Evolutionary conservation across 441 rosid genomes (phyloP).

Genomic region (Metrosideros polymorpha): DNA sequence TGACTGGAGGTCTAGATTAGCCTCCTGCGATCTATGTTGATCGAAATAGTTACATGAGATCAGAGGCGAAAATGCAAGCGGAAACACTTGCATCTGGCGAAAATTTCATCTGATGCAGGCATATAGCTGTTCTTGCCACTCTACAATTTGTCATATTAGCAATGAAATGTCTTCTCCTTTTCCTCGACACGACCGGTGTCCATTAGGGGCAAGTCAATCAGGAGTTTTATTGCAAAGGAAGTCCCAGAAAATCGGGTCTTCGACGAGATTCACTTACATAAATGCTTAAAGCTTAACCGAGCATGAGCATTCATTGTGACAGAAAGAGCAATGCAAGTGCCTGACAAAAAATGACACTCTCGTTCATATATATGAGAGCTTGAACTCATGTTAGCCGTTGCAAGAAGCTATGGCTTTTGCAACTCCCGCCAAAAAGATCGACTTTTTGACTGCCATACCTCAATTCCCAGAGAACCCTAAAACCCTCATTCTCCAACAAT

Average conservation of each 20-base stretch:
- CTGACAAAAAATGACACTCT: background rate
- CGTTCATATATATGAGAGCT: background rate
- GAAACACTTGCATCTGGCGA: background rate
- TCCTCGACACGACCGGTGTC: background rate
- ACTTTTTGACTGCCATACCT: constrained; percentile 1
- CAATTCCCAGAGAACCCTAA: constrained; percentile 21
- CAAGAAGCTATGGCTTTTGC: background rate
- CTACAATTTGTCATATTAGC: background rate
- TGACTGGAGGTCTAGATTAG: background rate
- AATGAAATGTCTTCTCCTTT: background rate
- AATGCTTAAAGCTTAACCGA: background rate
- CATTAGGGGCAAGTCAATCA: background rate
- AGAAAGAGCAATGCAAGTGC: background rate
- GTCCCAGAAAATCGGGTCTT: background rate
- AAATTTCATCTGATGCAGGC: background rate
- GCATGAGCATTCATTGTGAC: background rate
- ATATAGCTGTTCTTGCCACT: background rate
- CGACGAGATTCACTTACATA: background rate
- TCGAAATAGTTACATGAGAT: background rate
- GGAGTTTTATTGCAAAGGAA: background rate
- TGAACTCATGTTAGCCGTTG: background rate
- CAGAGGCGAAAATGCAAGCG: background rate
- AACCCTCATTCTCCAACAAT: constrained; percentile 15
- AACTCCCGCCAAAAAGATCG: background rate
- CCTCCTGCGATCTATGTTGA: background rate